These are phyloP conservation scores for Pseudocercospora fuligena DNA, from an alignment of 2,329 filamentous ascomycete genomes.

Conservation along the genomic window DNA sequence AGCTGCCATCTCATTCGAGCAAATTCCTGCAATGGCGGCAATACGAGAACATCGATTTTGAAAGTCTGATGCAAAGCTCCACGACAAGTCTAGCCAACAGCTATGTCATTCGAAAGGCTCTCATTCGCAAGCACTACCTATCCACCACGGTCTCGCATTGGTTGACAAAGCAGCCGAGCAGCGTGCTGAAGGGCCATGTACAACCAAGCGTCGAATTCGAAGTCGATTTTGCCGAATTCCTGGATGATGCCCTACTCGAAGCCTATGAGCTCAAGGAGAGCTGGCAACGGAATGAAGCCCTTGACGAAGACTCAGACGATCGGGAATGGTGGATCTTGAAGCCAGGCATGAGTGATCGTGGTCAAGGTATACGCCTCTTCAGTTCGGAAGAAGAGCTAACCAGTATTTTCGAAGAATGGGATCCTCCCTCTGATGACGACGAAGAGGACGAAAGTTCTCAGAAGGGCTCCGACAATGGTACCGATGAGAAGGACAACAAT, in stretches of 20 bases:
- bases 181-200: constrained; percentile 70
- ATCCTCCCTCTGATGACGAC: constrained; percentile 68
- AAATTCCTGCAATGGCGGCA: constrained; percentile 77
- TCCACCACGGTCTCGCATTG: constrained; percentile 82
- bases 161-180: constrained; percentile 79
- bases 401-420: constrained; percentile 89
- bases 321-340: constrained; percentile 97
- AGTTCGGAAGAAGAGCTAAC: constrained; percentile 83
- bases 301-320: constrained; percentile 40
- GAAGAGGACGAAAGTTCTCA: constrained; percentile 47
- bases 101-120: constrained; percentile 92
- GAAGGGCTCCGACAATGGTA: constrained; percentile 24
- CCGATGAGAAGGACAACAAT: constrained; percentile 40
- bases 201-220: constrained; percentile 85
- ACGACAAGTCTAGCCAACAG: constrained; percentile 75
- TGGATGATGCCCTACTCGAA: constrained; percentile 91
- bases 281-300: constrained; percentile 67
- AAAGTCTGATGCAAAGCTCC: constrained; percentile 68
- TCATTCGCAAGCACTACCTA: constrained; percentile 95
- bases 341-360: constrained; percentile 94
- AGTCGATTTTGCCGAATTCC: constrained; percentile 93
- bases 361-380: constrained; percentile 90
- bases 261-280: constrained; percentile 80
- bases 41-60: constrained; percentile 89
- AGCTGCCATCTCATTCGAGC: constrained; percentile 51